Percentiles rank a stretch among this genome's conserved stretches.
These are phyloP conservation scores for Luffa acutangula DNA, from an alignment of 306 rosid genomes.

Conservation along the genomic window DNA sequence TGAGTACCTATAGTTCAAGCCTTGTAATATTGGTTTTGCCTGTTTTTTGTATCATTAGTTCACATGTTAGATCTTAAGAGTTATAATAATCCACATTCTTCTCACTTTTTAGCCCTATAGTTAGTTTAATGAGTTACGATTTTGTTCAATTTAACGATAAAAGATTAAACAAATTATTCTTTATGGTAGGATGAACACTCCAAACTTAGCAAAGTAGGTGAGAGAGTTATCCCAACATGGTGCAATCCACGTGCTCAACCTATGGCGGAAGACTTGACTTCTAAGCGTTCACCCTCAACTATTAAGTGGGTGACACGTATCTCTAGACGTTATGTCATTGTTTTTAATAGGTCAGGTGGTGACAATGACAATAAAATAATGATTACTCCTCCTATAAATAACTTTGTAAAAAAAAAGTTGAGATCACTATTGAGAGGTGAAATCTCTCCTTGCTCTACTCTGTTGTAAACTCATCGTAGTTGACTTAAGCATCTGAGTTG, in stretches of 20 bases:
- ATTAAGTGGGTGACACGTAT: too few species aligned
- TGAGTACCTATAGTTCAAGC: background rate
- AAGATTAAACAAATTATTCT: background rate
- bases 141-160: background rate
- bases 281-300: too few species aligned
- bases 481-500: background rate
- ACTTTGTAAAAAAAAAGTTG: background rate
- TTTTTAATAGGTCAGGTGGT: too few species aligned
- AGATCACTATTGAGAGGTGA: too few species aligned
- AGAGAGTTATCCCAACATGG: background rate
- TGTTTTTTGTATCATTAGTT: background rate
- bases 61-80: background rate
- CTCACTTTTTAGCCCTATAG: too few species aligned
- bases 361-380: too few species aligned
- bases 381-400: too few species aligned
- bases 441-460: too few species aligned
- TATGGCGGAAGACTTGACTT: background rate
- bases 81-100: too few species aligned
- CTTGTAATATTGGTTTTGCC: background rate
- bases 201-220: background rate
- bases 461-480: background rate
- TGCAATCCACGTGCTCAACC: background rate
- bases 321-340: too few species aligned
- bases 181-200: background rate
- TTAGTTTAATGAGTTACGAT: too few species aligned